These are phyloP conservation scores for Bryoerythrophyllum caledonicum DNA, from an alignment of 225 moss, liverwort and hornwort species.

Conservation along the genomic window DNA sequence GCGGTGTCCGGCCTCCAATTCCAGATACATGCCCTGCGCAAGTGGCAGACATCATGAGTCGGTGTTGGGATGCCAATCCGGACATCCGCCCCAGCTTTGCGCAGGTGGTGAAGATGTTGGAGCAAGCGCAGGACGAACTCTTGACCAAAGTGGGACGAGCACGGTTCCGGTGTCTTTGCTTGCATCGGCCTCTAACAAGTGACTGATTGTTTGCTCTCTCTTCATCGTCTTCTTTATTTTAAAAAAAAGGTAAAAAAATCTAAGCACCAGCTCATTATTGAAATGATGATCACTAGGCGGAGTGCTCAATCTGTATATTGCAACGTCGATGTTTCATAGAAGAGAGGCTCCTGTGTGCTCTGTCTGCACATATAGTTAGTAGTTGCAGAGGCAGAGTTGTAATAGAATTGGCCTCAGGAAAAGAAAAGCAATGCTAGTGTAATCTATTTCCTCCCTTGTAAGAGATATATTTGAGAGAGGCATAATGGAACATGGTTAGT, in stretches of 20 bases:
- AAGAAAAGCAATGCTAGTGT: constrained; percentile 34
- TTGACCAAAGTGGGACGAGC: constrained; percentile 88
- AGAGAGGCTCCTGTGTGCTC: constrained; percentile 42
- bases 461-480: too few species aligned
- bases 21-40: constrained; percentile 79
- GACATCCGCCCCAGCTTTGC: constrained; percentile 85
- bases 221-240: not conserved
- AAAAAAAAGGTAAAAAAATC: constrained; percentile 28
- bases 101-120: constrained; percentile 90
- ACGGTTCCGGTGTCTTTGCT: constrained; percentile 94
- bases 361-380: constrained; percentile 43
- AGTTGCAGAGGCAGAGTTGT: too few species aligned
- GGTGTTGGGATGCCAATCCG: constrained; percentile 96
- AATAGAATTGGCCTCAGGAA: constrained; percentile 45
- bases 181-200: constrained; percentile 84
- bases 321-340: constrained; percentile 64
- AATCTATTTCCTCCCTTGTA: constrained; percentile 35
- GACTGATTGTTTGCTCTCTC: constrained; percentile 67
- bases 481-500: too few species aligned
- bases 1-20: constrained; percentile 78
- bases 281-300: constrained; percentile 34
- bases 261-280: constrained; percentile 26
- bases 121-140: constrained; percentile 91
- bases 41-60: constrained; percentile 93
- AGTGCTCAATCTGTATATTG: constrained; percentile 67